Conservation (phyloP, 306 rosid genomes). For the Vicia faba region DNA sequence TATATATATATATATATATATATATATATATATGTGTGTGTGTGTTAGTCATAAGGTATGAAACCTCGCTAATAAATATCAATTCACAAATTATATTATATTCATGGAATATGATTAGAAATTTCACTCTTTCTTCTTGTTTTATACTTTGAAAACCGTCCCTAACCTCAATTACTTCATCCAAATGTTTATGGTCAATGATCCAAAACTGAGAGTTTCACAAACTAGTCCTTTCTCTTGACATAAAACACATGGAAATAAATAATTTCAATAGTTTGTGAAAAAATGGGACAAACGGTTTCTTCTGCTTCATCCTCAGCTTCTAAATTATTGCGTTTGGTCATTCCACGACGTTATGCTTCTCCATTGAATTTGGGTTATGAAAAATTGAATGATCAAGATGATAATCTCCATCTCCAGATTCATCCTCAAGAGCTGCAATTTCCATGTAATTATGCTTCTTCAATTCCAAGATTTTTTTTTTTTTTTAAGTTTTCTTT, state of each 20-base stretch:
- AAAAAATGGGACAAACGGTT: not conserved
- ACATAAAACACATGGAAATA: not conserved
- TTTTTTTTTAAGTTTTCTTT: too few relatives aligned
- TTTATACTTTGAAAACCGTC: not conserved
- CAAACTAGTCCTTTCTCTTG: not conserved
- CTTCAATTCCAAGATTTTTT: too few relatives aligned
- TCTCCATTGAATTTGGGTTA: not conserved
- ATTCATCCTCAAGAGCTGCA: conserved; percentile 85
- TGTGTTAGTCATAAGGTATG: too few relatives aligned
- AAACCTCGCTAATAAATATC: not conserved
- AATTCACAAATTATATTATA: not conserved
- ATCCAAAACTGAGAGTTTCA: not conserved
- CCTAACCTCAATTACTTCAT: not conserved
- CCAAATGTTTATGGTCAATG: not conserved
- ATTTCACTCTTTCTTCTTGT: not conserved
- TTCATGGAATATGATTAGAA: not conserved
- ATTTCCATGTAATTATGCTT: conserved; percentile 59
- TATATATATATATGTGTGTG: too few relatives aligned
- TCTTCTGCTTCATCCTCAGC: too few relatives aligned
- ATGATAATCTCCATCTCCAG: conserved; percentile 31
- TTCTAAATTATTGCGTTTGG: not conserved
- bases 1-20: too few relatives aligned
- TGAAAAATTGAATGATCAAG: not conserved
- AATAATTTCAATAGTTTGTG: not conserved
- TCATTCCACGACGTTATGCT: not conserved